Evolutionary conservation across 345 rosid species (phyloP).

Genomic region (Arabis alpina): DNA sequence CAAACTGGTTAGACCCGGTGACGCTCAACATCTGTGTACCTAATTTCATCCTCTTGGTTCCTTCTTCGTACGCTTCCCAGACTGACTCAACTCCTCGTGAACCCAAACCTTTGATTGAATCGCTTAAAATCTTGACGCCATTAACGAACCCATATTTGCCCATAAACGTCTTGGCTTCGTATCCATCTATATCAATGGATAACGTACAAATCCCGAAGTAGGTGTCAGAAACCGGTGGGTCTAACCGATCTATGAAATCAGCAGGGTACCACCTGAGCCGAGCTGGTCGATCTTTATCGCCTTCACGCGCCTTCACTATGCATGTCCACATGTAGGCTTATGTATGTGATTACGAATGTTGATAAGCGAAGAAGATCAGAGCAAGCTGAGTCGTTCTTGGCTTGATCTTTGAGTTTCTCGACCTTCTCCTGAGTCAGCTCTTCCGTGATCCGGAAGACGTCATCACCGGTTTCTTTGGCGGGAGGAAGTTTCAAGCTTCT

Average conservation of each 20-base stretch:
- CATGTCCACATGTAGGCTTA: constrained; percentile 35
- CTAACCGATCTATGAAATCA: constrained; percentile 37
- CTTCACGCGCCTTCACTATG: constrained; percentile 36
- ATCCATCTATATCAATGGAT: neutral
- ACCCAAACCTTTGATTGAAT: constrained; percentile 7
- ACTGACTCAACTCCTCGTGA: constrained; percentile 1
- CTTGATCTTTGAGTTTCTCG: constrained; percentile 29
- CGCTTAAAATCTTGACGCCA: constrained; percentile 11
- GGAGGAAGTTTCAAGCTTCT: neutral
- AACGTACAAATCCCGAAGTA: constrained; percentile 47
- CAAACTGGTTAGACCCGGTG: constrained; percentile 36
- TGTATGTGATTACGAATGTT: constrained; percentile 35
- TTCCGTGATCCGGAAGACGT: constrained; percentile 33
- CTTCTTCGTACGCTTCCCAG: neutral
- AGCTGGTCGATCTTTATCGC: constrained; percentile 8
- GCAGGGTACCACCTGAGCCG: constrained; percentile 4
- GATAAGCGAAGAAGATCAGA: constrained; percentile 41
- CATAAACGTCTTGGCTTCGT: neutral
- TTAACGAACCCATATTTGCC: constrained; percentile 26
- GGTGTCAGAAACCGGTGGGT: constrained; percentile 30
- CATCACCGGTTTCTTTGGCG: neutral
- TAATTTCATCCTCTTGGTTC: constrained; percentile 6
- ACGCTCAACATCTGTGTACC: constrained; percentile 17
- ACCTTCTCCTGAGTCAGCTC: constrained; percentile 36
- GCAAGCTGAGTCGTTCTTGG: constrained; percentile 17